Conservation (phyloP, 768 basidiomycete genomes). For the Obba rivulosa region DNA sequence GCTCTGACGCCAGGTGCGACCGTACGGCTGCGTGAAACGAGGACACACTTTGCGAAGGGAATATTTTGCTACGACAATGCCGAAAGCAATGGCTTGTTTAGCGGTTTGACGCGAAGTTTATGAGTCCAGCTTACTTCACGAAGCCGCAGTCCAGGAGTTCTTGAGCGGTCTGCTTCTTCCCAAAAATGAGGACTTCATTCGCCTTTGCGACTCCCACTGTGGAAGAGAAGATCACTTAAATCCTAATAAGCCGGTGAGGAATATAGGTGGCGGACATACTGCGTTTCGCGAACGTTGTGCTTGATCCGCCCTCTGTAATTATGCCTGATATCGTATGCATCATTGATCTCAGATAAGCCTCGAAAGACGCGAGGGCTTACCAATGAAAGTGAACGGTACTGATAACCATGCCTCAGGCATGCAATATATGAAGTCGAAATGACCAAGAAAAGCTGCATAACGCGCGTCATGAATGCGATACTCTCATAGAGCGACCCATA, state of each 20-base stretch:
- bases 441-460: slow-evolving; percentile 53
- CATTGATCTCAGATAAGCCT: neutral
- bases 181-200: slow-evolving; percentile 68
- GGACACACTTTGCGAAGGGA: slow-evolving; percentile 45
- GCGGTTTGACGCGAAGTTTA: neutral
- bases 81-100: slow-evolving; percentile 7
- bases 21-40: slow-evolving; percentile 52
- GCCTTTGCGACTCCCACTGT: slow-evolving; percentile 66
- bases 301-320: slow-evolving; percentile 63
- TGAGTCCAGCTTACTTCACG: slow-evolving; percentile 44
- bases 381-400: slow-evolving; percentile 65
- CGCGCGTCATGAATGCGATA: neutral
- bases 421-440: slow-evolving; percentile 72
- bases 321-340: slow-evolving; percentile 46
- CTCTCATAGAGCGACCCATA: neutral
- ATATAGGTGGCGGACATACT: no score
- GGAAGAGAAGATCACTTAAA: neutral
- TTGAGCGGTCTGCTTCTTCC: slow-evolving; percentile 56
- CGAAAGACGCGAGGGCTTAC: slow-evolving; percentile 19
- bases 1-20: slow-evolving; percentile 42
- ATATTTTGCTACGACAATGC: slow-evolving; percentile 43
- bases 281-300: slow-evolving; percentile 61
- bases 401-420: slow-evolving; percentile 57
- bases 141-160: slow-evolving; percentile 59
- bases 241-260: no score